A percentile compares a stretch with the other conserved stretches of the same genome.
phyloP scores from a whole-genome alignment of 805 yeast species.

The Wickerhamiella kurtzmanii region DNA sequence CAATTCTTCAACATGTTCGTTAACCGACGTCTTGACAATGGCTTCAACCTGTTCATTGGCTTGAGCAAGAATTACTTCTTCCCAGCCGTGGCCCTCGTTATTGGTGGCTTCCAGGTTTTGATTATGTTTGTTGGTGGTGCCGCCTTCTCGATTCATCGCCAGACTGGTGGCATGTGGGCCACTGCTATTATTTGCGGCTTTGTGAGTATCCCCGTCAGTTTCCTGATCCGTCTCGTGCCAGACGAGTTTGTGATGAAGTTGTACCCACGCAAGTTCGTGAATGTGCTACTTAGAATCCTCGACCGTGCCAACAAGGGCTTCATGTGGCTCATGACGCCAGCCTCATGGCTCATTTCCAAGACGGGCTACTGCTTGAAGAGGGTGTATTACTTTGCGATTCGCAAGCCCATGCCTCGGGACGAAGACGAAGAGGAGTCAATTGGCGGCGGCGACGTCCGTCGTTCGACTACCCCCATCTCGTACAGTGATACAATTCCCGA shows the following conservation, averaged over 20 bases:
- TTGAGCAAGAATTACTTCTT: constrained; percentile 75
- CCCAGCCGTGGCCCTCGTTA: constrained; percentile 52
- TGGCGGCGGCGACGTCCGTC: not conserved
- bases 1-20: constrained; percentile 90
- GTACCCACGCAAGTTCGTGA: constrained; percentile 51
- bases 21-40: constrained; percentile 74
- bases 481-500: constrained; percentile 6
- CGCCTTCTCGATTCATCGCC: constrained; percentile 72
- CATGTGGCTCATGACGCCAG: constrained; percentile 16
- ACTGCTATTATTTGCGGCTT: constrained; percentile 73
- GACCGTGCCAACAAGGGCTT: constrained; percentile 17
- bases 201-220: constrained; percentile 68
- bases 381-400: constrained; percentile 13
- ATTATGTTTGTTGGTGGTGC: constrained; percentile 97
- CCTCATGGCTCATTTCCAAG: constrained; percentile 12
- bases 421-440: constrained; percentile 17
- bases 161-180: constrained; percentile 81
- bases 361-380: constrained; percentile 7
- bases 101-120: constrained; percentile 71
- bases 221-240: constrained; percentile 64
- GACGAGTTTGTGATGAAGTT: constrained; percentile 54
- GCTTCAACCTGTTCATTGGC: constrained; percentile 73
- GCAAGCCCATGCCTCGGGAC: constrained; percentile 8
- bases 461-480: constrained; percentile 2
- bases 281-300: constrained; percentile 20